Evolutionary conservation across 176 grass and related monocot genomes (phyloP).

Genomic region (Carex littledalei): DNA sequence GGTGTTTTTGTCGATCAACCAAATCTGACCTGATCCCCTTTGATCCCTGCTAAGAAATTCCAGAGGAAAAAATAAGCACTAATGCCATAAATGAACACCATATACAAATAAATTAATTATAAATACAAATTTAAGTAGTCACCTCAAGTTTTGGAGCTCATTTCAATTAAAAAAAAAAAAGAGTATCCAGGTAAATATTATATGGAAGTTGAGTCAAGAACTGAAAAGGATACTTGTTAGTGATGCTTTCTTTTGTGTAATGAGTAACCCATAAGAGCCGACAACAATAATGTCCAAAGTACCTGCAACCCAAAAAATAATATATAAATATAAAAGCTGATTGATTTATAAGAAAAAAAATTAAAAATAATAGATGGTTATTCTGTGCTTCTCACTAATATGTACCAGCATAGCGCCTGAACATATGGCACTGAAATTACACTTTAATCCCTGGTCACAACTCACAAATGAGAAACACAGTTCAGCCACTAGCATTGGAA

Average conservation of each 20-base stretch:
- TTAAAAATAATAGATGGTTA: not conserved
- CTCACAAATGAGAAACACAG: conserved; percentile 1
- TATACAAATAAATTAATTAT: not conserved
- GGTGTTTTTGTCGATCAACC: not conserved
- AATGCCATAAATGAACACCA: not conserved
- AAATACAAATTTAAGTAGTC: not conserved
- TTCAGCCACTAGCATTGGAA: not conserved
- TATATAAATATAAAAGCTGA: not conserved
- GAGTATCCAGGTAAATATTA: conserved; percentile 2
- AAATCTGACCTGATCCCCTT: not conserved
- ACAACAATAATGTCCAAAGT: conserved; percentile 87
- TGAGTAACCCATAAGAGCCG: conserved; percentile 95
- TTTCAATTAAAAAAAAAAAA: not conserved
- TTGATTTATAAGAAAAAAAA: not conserved
- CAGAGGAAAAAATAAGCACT: not conserved
- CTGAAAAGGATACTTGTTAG: conserved; percentile 25
- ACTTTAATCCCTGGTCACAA: not conserved
- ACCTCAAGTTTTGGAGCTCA: not conserved
- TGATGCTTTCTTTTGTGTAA: conserved; percentile 66
- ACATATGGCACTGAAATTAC: not conserved
- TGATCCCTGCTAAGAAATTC: not conserved
- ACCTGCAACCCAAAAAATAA: conserved; percentile 45
- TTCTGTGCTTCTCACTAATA: not conserved
- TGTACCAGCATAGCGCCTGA: not conserved
- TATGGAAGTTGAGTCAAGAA: not conserved